Evolutionary conservation across 139 green algal genomes (phyloP).

Genomic region (Chlorella vulgaris): DNA sequence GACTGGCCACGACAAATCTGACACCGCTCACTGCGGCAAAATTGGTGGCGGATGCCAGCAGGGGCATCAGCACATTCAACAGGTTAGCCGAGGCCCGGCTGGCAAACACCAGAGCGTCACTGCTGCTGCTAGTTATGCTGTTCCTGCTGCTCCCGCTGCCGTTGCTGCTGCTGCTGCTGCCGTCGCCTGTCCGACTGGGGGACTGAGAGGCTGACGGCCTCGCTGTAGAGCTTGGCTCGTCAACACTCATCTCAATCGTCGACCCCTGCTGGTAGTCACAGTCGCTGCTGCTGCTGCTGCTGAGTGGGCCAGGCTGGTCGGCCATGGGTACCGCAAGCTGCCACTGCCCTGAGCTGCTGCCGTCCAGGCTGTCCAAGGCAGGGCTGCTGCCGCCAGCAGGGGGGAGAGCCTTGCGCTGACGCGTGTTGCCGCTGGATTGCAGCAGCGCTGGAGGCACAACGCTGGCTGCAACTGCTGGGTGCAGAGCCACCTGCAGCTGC

Average conservation of each 20-base stretch:
- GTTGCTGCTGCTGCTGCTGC: not conserved
- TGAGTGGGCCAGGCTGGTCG: constrained; percentile 24
- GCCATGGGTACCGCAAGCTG: not conserved
- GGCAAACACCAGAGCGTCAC: not conserved
- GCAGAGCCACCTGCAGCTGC: constrained; percentile 55
- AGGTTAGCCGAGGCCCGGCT: constrained; percentile 24
- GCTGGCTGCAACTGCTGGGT: not conserved
- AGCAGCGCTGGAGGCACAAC: constrained; percentile 10
- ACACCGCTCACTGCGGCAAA: constrained; percentile 38
- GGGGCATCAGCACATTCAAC: constrained; percentile 35
- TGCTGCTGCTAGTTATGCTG: not conserved
- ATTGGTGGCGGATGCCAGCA: constrained; percentile 35
- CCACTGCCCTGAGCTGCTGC: not conserved
- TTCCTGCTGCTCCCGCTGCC: not conserved
- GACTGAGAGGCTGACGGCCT: not conserved
- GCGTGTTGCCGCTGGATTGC: not conserved
- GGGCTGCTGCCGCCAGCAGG: not conserved
- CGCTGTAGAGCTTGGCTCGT: not conserved
- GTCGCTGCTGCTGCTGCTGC: constrained; percentile 37
- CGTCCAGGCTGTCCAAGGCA: not conserved
- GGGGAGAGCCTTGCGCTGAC: not conserved
- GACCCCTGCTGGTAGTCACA: constrained; percentile 24
- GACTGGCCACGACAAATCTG: constrained; percentile 4
- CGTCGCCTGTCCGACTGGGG: not conserved
- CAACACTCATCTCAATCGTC: constrained; percentile 3